Conservation (phyloP, 2,329 filamentous ascomycete species). For the Myriosclerotinia duriaeana region DNA sequence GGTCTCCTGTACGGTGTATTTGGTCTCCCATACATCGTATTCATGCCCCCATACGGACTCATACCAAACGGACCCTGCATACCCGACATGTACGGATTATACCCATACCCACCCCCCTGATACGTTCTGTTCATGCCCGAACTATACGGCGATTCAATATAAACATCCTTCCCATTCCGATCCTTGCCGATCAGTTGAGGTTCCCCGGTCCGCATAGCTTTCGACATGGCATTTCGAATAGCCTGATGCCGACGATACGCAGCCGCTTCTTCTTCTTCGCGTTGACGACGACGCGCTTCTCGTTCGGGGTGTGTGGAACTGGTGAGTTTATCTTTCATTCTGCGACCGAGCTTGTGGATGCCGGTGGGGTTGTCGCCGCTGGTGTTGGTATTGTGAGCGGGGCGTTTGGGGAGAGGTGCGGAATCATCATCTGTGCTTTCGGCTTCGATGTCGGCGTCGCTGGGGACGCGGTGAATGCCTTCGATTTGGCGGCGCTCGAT, state of each 20-base stretch:
- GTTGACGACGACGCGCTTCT: constrained; percentile 46
- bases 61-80: constrained; percentile 6
- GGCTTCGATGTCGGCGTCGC: constrained; percentile 45
- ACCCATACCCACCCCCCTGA: constrained; percentile 42
- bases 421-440: constrained; percentile 49
- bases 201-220: constrained; percentile 53
- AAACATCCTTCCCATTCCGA: constrained; percentile 54
- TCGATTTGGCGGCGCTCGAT: constrained; percentile 51
- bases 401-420: background rate
- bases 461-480: constrained; percentile 41
- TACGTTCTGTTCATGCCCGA: constrained; percentile 30
- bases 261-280: constrained; percentile 50
- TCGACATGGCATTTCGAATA: constrained; percentile 51
- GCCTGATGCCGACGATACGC: constrained; percentile 51
- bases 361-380: constrained; percentile 35
- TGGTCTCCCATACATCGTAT: constrained; percentile 51
- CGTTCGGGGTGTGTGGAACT: constrained; percentile 56
- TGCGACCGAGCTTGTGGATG: constrained; percentile 51
- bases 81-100: constrained; percentile 48
- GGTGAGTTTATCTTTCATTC: constrained; percentile 60
- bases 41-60: constrained; percentile 45
- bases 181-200: constrained; percentile 57
- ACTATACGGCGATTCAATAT: constrained; percentile 54
- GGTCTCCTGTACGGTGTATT: constrained; percentile 48
- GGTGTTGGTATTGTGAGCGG: constrained; percentile 36